Base-by-base conservation (phyloP, 306 rosid genomes). In the Vicia faba region DNA sequence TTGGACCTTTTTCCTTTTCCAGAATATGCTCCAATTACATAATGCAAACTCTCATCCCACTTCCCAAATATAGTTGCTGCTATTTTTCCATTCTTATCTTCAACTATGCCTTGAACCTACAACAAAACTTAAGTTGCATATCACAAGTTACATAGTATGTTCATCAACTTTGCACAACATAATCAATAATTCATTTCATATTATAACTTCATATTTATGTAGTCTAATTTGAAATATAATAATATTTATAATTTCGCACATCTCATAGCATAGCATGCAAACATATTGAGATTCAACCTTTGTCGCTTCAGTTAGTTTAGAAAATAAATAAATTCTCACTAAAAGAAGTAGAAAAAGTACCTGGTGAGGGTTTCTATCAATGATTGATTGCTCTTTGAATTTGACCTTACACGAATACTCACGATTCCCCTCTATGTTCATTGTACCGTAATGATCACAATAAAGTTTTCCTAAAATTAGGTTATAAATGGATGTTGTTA, bases 361-460 rank as follows among this genome's bases (percentile, higher is more conserved):
- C 95, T 93, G 99, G 59, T 93, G 97, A 50, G 95, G 97, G 59
- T 88, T 90, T 79, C 91, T 82, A 65, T 88, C 93, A 70, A 93
- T 82, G 55, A 93, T 80, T 18, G 97, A 88, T 66, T 85, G 95
- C 86, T 93, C 99, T 86, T 90, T 93, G 77, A 93, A 93, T 76
- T 88, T 90, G 25, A 93, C 83, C 79, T 79, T 90, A 45, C 97
- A 90, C 11, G 84, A 80, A 75, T 80, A 74, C 7, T 87, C 95
- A 18, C 67, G 85, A 74, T 81, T 83, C 20, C 96, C 97, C 51
- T 89, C 80, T 64, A 88, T 66, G 13, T 90, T 73, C 99, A 90
- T 93, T 3, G 96, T 88, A 79, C 99, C 99, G 46, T 93, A 93
- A 83, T 93, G 97, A 45, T 90, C 99, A n/a, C 95, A 90, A 68